phyloP scores from a whole-genome alignment of 768 basidiomycete genomes.

The Tylopilus plumbeoviolaceoides region DNA sequence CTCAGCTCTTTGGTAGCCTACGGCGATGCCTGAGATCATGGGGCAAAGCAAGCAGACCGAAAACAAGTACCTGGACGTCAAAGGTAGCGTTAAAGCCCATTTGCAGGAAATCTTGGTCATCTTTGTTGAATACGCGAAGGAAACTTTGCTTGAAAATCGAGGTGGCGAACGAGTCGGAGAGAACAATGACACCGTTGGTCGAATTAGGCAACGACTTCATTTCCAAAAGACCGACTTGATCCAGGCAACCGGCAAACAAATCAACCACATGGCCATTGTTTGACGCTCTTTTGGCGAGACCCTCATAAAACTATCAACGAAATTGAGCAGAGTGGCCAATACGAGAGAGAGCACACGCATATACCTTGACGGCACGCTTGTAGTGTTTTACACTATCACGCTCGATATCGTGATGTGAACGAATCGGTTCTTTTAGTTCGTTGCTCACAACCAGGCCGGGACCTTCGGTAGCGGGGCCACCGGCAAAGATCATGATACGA shows the following conservation, averaged over 20 bases:
- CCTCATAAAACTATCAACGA: slow-evolving; percentile 84
- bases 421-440: slow-evolving; percentile 94
- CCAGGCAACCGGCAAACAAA: slow-evolving; percentile 93
- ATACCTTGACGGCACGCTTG: slow-evolving; percentile 92
- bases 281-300: slow-evolving; percentile 86
- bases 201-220: slow-evolving; percentile 96
- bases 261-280: slow-evolving; percentile 95
- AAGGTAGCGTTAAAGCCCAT: slow-evolving; percentile 99
- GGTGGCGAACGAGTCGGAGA: slow-evolving; percentile 95
- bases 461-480: slow-evolving; percentile 94
- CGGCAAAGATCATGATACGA: slow-evolving; percentile 93
- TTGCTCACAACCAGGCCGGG: slow-evolving; percentile 96
- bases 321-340: slow-evolving; percentile 1
- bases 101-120: slow-evolving; percentile 83
- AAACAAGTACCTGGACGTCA: slow-evolving; percentile 76
- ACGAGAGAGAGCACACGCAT: slow-evolving; percentile 9
- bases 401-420: slow-evolving; percentile 98
- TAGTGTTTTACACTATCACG: slow-evolving; percentile 95
- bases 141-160: slow-evolving; percentile 99
- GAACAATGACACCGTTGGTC: slow-evolving; percentile 93
- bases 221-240: slow-evolving; percentile 95
- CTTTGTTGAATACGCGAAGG: slow-evolving; percentile 88
- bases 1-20: slow-evolving; percentile 99
- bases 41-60: neutral
- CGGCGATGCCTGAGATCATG: slow-evolving; percentile 2